Evolutionary conservation across 2,329 filamentous ascomycete genomes (phyloP).

Genomic region (Xylariaceae sp.): DNA sequence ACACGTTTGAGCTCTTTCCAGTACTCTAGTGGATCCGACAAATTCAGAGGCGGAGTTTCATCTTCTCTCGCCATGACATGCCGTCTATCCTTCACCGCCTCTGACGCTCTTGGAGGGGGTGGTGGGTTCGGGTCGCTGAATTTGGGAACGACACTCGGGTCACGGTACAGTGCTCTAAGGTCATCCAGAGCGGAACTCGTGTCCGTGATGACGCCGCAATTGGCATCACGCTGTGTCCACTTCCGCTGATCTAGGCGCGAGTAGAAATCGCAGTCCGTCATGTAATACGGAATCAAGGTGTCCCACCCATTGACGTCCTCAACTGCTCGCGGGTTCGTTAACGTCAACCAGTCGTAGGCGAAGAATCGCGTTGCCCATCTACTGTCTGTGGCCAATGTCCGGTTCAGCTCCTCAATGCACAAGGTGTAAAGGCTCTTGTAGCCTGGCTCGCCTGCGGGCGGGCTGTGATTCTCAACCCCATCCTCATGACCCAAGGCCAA

Average conservation of each 20-base stretch:
- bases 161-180: conserved; percentile 44
- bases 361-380: conserved; percentile 56
- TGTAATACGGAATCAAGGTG: conserved; percentile 56
- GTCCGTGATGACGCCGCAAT: conserved; percentile 44
- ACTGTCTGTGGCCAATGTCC: conserved; percentile 30
- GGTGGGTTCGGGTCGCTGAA: conserved; percentile 40
- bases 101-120: conserved; percentile 23
- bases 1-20: conserved; percentile 28
- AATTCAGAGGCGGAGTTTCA: conserved; percentile 5
- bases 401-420: conserved; percentile 35
- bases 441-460: conserved; percentile 31
- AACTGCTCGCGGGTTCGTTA: conserved; percentile 53
- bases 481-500: conserved; percentile 44
- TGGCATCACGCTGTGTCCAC: conserved; percentile 39
- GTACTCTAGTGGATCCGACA: conserved; percentile 28
- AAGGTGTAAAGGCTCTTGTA: conserved; percentile 44
- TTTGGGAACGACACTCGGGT: conserved; percentile 35
- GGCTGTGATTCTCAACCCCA: conserved; percentile 34
- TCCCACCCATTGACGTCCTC: conserved; percentile 56
- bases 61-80: too few relatives aligned
- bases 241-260: conserved; percentile 45
- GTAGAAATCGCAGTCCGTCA: conserved; percentile 57
- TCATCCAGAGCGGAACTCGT: conserved; percentile 45
- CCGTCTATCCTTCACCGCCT: conserved; percentile 1
- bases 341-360: conserved; percentile 55